phyloP scores from a whole-genome alignment of 83 land plant species.

The Picea abies region DNA sequence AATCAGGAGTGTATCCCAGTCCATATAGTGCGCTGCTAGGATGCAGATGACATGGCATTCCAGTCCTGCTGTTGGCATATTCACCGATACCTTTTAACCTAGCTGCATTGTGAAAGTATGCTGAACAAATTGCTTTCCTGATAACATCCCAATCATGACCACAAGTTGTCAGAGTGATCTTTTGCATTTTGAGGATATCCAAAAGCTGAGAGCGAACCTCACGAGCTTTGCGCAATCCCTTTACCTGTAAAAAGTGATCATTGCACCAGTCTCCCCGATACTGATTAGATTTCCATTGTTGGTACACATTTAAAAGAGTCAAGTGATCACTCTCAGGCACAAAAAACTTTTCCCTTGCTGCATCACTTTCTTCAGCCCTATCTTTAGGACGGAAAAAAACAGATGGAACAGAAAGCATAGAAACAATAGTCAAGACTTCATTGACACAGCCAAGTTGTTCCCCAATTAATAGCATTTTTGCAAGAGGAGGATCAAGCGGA shows the following conservation, averaged over 20 bases:
- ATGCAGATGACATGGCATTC: slow-evolving; percentile 84
- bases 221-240: slow-evolving; percentile 72
- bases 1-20: slow-evolving; percentile 77
- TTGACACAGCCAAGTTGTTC: slow-evolving; percentile 65
- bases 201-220: slow-evolving; percentile 81
- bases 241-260: slow-evolving; percentile 74
- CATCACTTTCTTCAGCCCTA: slow-evolving; percentile 83
- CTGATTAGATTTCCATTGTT: slow-evolving; percentile 72
- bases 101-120: slow-evolving; percentile 80
- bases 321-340: slow-evolving; percentile 85
- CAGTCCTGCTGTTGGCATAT: slow-evolving; percentile 76
- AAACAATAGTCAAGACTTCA: slow-evolving; percentile 76
- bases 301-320: slow-evolving; percentile 69
- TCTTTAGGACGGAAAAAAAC: slow-evolving; percentile 80
- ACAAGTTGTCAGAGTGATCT: slow-evolving; percentile 84
- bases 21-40: slow-evolving; percentile 87
- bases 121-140: slow-evolving; percentile 71
- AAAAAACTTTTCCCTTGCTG: slow-evolving; percentile 81
- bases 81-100: slow-evolving; percentile 79
- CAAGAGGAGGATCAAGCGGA: slow-evolving; percentile 77
- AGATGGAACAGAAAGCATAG: slow-evolving; percentile 83
- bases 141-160: slow-evolving; percentile 85
- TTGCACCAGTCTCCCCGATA: slow-evolving; percentile 81
- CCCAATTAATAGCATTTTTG: slow-evolving; percentile 76
- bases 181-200: slow-evolving; percentile 83